Conservation (phyloP, 371 early-diverging fungal genomes). For the Thermomucor indicae-seudaticae region DNA sequence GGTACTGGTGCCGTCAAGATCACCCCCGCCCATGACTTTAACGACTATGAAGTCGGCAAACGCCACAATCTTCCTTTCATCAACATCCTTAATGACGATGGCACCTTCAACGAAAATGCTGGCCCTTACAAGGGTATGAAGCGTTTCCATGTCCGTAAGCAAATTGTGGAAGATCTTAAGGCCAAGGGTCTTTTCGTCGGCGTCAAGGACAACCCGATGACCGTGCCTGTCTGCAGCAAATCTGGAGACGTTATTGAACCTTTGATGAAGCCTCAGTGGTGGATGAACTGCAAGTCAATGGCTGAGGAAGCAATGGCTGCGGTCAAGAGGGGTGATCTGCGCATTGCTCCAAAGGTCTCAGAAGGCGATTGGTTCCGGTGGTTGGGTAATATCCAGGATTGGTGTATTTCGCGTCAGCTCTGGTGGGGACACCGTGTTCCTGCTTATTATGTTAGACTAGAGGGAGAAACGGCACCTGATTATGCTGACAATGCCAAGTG, state of each 20-base stretch:
- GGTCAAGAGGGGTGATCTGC: constrained; percentile 81
- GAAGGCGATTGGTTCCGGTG: constrained; percentile 97
- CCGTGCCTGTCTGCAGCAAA: constrained; percentile 90
- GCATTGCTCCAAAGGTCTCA: constrained; percentile 88
- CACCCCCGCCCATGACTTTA: constrained; percentile 94
- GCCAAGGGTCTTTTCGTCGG: constrained; percentile 85
- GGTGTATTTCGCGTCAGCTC: constrained; percentile 99
- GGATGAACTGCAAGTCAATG: constrained; percentile 93
- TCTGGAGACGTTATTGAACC: constrained; percentile 99
- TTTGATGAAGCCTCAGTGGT: constrained; percentile 99
- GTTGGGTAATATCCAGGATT: constrained; percentile 90
- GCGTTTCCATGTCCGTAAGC: constrained; percentile 96
- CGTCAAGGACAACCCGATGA: constrained; percentile 90
- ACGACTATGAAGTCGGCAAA: constrained; percentile 98
- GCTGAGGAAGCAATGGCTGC: constrained; percentile 87
- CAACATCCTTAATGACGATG: constrained; percentile 95
- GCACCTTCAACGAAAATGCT: constrained; percentile 88
- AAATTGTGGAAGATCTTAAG: constrained; percentile 86
- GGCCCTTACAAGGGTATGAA: constrained; percentile 87
- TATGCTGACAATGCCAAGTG: constrained; percentile 68
- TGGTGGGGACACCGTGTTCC: constrained; percentile 99
- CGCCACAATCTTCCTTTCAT: constrained; percentile 92
- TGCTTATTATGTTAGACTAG: constrained; percentile 91
- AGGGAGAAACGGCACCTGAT: constrained; percentile 47
- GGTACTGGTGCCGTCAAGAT: constrained; percentile 99